Base-by-base conservation (phyloP, 2,329 filamentous ascomycete species). In the Teratosphaeria destructans region DNA sequence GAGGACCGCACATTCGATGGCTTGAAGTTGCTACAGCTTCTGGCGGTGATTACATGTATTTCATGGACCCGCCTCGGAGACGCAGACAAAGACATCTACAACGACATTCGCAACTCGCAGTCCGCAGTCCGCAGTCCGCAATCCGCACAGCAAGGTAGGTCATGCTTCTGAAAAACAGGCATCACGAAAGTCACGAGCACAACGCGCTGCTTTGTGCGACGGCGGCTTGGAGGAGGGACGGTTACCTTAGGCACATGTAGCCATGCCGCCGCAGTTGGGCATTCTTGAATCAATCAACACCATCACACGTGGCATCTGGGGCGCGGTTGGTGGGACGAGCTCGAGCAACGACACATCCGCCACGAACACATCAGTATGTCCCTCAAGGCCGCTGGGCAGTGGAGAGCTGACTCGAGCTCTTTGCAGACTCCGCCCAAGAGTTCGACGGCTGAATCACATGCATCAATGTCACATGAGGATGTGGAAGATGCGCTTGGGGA, bases 401-500 rank as follows among this genome's bases (percentile, higher is more conserved):
- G 7, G 6, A 19, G 37, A 43, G 37, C 32, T 56, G 23, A 47
- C 32, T 27, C 43, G 16, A 26, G 35, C 53, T 54, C 53, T 23
- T 32, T 43, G 12, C 54, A 56, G 54, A 56, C 54, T 56, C 23
- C 32, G 16, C 11, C 32, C 7, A 14, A 19, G 16, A 16, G 11
- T 26, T 16, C 29, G 8, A 37, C 32, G 12, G 27, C n/a, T 19
- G 14, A 27, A 26, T 56, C 54, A 56, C 54, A 56, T 56, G 54
- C 54, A n/a, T 5, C 4, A 43, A 27, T 43, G 32, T 16, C 37
- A 37, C 11, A 32, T 26, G 52, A 54, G 12, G 47, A 53, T 10
- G 27, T 35, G 14, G 54, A 56, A 16, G 57, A 59, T 14, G 57
- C 32, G 35, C 27, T 55, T 56, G 52, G n/a, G n/a, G 39, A 56